Base-by-base conservation (phyloP, 2,329 filamentous ascomycete species). In the Ceratocystis colombiana region DNA sequence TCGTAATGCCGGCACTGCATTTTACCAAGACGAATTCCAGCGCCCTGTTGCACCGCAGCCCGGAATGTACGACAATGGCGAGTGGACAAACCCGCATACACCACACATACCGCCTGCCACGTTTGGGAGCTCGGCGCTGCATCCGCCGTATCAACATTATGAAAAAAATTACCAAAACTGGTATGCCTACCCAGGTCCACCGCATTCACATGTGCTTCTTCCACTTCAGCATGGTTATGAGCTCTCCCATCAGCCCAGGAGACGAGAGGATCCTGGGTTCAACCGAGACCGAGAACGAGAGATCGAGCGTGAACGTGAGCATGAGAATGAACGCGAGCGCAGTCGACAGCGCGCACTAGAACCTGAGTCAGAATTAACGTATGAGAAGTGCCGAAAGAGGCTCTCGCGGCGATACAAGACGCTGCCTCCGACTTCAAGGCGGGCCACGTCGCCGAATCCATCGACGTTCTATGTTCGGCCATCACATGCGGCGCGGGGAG, bases 1-100 rank as follows among this genome's bases (percentile, higher is more conserved):
- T n/a, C 61, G 12, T 1, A 30, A 28, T n/a, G 30, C 1, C 0
- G 61, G 44, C 0, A 0, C 4, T 30, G 30, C 44, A 0, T 48
- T 8, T 25, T 59, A 59, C 0, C 53, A 62, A 28, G 44, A 62
- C 33, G 44, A 25, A 44, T 15, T 44, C 25, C n/a, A 5, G 22
- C 25, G 48, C 1, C 65, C 59, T 17, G 30, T 46, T 10, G 41
- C 66, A 0, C 66, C 66, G n/a, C 57, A 57, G 10, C 66, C 66
- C n/a, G 66, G 66, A 8, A 53, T 65, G 48, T 63, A 68, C 2
- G 66, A 68, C 25, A 65, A 63, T 37, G 66, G 66, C 6, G 15
- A 61, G 7, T 68, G 66, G 66, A n/a, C 15, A 7, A 57, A 68
- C 22, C 57, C 45, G 15, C 46, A 65, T 15, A 53, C 62, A 62